A percentile compares a stretch with the other conserved stretches of the same genome.
phyloP scores from a whole-genome alignment of 228 moss, liverwort and hornwort species.

The Sphagnum fallax region DNA sequence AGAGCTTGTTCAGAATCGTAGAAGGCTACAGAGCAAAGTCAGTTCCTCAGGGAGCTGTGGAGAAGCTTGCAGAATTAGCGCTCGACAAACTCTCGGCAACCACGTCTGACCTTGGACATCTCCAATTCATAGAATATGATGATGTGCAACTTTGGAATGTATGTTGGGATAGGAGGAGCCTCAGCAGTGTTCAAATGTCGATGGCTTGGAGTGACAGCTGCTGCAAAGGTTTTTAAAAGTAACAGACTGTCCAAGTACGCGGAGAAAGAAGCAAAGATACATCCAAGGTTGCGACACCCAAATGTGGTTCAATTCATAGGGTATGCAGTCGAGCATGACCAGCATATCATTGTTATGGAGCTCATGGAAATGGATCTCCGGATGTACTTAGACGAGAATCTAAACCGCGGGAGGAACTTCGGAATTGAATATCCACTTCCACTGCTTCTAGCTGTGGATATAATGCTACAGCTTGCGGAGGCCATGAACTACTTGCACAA shows the following conservation, averaged over 20 bases:
- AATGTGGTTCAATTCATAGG: constrained; percentile 47
- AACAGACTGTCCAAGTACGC: not conserved
- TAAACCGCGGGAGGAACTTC: not conserved
- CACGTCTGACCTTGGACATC: too few relatives aligned
- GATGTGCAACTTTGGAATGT: too few relatives aligned
- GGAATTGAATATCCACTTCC: constrained; percentile 9
- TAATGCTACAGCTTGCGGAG: constrained; percentile 32
- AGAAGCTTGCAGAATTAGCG: too few relatives aligned
- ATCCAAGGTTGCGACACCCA: constrained; percentile 21
- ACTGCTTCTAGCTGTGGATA: constrained; percentile 26
- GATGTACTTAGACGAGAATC: constrained; percentile 12
- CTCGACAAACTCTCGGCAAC: too few relatives aligned
- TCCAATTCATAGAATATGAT: too few relatives aligned
- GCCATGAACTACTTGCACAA: constrained; percentile 47
- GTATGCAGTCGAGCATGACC: constrained; percentile 12
- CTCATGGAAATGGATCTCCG: constrained; percentile 18
- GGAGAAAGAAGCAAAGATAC: constrained; percentile 17
- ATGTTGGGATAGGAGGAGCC: constrained; percentile 17
- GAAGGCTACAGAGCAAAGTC: not conserved
- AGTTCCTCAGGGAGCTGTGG: too few relatives aligned
- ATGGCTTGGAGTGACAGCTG: constrained; percentile 33
- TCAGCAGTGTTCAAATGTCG: constrained; percentile 38
- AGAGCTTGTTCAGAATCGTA: constrained; percentile 12
- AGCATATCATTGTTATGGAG: constrained; percentile 32
- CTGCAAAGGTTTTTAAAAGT: constrained; percentile 10